A percentile compares a stretch with the other conserved stretches of the same genome.
These are phyloP conservation scores for Candida broadrunensis DNA, from an alignment of 805 yeast species.

Conservation along the genomic window DNA sequence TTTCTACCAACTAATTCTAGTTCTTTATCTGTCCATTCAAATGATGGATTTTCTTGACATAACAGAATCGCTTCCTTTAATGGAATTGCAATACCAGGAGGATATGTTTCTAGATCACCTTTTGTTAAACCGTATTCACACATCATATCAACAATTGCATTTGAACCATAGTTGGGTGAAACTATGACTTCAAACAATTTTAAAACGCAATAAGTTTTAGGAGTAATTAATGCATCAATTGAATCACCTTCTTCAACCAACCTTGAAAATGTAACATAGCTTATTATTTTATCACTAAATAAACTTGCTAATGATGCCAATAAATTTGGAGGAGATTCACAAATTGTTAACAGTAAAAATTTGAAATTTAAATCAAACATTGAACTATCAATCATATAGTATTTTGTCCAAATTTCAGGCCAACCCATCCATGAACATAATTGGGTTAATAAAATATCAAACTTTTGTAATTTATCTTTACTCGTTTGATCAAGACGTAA, in stretches of 20 bases:
- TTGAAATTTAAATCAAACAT: conserved; percentile 37
- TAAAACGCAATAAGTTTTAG: conserved; percentile 59
- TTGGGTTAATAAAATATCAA: conserved; percentile 60
- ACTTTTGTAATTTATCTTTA: conserved; percentile 24
- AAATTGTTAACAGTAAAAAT: conserved; percentile 43
- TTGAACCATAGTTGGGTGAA: conserved; percentile 48
- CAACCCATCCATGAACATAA: conserved; percentile 70
- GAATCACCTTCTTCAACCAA: conserved; percentile 60
- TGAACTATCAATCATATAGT: conserved; percentile 42
- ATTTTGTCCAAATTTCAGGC: conserved; percentile 61
- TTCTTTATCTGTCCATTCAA: conserved; percentile 44
- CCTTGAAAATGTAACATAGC: conserved; percentile 65
- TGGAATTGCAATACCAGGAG: conserved; percentile 68
- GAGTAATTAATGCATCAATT: conserved; percentile 60
- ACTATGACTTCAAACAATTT: conserved; percentile 62
- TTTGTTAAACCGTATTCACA: conserved; percentile 52
- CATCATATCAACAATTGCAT: conserved; percentile 60
- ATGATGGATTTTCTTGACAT: conserved; percentile 52
- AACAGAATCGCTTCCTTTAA: conserved; percentile 56
- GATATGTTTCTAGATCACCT: conserved; percentile 62
- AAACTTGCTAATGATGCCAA: conserved; percentile 54
- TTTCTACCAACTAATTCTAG: conserved; percentile 64
- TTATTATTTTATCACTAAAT: conserved; percentile 39
- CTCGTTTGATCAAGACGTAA: conserved; percentile 53
- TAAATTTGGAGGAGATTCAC: conserved; percentile 60